phyloP scores from a whole-genome alignment of 192 early-diverging fungal species.

The Coemansia sp. region DNA sequence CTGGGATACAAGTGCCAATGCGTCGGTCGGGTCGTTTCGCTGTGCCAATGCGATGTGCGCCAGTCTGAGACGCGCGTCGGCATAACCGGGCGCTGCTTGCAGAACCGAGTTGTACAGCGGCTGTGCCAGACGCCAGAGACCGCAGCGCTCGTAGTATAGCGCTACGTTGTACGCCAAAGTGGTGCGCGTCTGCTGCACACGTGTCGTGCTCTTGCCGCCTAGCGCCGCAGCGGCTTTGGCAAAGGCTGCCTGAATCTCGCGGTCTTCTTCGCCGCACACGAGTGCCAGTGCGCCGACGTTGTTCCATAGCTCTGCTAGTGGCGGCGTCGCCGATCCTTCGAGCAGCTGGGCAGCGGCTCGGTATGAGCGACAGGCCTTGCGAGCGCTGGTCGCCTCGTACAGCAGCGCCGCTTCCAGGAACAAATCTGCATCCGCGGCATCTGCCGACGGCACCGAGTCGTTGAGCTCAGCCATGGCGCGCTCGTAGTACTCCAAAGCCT shows the following conservation, averaged over 20 bases:
- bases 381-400: constrained; percentile 61
- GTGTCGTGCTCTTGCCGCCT: constrained; percentile 1
- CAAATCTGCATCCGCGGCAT: constrained; percentile 53
- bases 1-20: constrained; percentile 64
- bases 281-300: constrained; percentile 85
- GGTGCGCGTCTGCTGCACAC: constrained; percentile 16
- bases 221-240: constrained; percentile 13
- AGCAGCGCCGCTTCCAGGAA: constrained; percentile 68
- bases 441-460: constrained; percentile 27
- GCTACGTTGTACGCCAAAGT: constrained; percentile 80
- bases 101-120: constrained; percentile 68
- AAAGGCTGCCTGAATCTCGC: constrained; percentile 12
- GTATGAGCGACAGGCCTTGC: constrained; percentile 54
- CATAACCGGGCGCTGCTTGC: constrained; percentile 67
- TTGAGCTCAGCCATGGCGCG: constrained; percentile 60
- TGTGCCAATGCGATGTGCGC: constrained; percentile 65
- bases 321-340: constrained; percentile 36
- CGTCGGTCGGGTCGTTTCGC: constrained; percentile 57
- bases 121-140: constrained; percentile 61
- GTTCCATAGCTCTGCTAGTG: constrained; percentile 71
- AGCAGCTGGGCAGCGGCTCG: constrained; percentile 29
- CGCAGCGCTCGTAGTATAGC: constrained; percentile 66
- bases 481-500: constrained; percentile 69
- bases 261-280: constrained; percentile 47
- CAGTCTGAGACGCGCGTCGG: constrained; percentile 78